Evolutionary conservation across 192 early-diverging fungal species (phyloP).

Genomic region (Funneliformis mosseae): DNA sequence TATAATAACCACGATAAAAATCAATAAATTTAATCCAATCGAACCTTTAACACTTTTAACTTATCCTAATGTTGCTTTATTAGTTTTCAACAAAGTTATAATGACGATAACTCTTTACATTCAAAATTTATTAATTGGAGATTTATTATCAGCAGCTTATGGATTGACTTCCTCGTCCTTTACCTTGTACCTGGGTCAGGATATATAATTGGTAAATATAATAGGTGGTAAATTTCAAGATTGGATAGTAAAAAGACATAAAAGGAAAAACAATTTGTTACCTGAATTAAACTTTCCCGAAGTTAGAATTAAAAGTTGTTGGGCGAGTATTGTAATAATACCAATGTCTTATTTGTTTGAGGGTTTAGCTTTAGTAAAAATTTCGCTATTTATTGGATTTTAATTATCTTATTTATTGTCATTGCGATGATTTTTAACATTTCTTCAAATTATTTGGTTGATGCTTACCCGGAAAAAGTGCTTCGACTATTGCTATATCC

Average conservation of each 20-base stretch:
- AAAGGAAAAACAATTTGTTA: constrained; percentile 19
- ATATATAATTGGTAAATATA: constrained; percentile 42
- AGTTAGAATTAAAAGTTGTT: constrained; percentile 37
- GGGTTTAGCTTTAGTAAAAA: constrained; percentile 37
- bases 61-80: constrained; percentile 9
- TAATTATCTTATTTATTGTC: no score
- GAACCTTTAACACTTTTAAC: neutral
- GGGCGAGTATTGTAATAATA: constrained; percentile 37
- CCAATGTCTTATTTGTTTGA: constrained; percentile 36
- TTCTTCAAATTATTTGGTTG: constrained; percentile 1
- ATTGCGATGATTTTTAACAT: neutral
- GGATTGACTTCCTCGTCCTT: neutral
- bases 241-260: constrained; percentile 36
- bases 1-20: neutral
- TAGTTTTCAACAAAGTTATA: neutral
- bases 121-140: neutral
- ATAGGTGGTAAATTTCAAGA: constrained; percentile 46
- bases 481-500: neutral
- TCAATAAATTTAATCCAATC: neutral
- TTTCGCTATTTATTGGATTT: constrained; percentile 35
- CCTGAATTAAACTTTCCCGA: constrained; percentile 27
- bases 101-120: neutral
- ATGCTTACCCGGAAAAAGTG: neutral
- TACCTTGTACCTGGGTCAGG: constrained; percentile 48
- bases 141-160: neutral